A percentile compares a stretch with the other conserved stretches of the same genome.
These are phyloP conservation scores for Teratosphaeria nubilosa DNA, from an alignment of 2,329 filamentous ascomycete genomes.

Conservation along the genomic window DNA sequence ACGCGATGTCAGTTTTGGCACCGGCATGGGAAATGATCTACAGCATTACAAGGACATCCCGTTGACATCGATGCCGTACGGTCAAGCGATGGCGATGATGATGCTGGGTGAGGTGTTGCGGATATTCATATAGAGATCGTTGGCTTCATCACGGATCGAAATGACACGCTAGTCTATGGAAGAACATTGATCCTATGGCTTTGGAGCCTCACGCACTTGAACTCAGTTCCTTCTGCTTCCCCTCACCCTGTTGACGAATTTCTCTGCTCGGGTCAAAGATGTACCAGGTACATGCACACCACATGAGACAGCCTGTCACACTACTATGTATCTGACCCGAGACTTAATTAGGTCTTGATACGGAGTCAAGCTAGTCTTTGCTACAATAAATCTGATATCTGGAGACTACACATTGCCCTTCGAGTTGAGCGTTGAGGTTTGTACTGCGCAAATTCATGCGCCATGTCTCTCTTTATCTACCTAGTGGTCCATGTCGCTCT, in stretches of 20 bases:
- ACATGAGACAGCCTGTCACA: neutral
- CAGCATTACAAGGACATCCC: constrained; percentile 71
- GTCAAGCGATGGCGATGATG: constrained; percentile 79
- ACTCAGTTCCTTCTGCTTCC: neutral
- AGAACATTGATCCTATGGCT: neutral
- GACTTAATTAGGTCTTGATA: neutral
- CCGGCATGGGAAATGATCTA: constrained; percentile 61
- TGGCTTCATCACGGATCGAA: neutral
- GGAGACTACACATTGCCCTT: neutral
- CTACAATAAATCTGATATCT: neutral
- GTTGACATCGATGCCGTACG: constrained; percentile 72
- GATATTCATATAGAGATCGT: constrained; percentile 37
- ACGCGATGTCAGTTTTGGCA: constrained; percentile 66
- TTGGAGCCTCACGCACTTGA: too few species aligned
- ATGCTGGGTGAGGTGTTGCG: constrained; percentile 64
- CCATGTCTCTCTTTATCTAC: neutral
- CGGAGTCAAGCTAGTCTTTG: neutral
- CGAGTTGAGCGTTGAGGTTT: too few species aligned
- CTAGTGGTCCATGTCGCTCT: neutral
- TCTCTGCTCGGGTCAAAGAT: neutral
- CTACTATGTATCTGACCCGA: neutral
- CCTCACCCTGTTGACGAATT: neutral
- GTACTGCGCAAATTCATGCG: neutral
- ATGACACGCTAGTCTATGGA: neutral
- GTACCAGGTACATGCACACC: neutral